Evolutionary conservation across 176 grass and related monocot genomes (phyloP).

Genomic region (Oryza longistaminata): DNA sequence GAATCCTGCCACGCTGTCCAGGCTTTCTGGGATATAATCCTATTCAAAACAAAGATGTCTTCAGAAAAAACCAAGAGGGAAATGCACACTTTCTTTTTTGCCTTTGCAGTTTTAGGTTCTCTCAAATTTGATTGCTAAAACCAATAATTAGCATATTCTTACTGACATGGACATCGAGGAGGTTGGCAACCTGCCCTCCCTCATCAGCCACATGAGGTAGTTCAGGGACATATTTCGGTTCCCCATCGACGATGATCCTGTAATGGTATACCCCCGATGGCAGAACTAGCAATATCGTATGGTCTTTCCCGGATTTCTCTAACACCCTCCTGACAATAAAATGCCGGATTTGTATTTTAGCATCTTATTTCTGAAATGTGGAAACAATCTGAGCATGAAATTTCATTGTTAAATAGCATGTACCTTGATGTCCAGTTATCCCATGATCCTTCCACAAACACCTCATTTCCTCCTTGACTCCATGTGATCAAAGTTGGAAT

Average conservation of each 20-base stretch:
- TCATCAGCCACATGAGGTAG: constrained; percentile 61
- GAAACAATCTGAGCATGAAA: neutral
- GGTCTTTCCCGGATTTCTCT: constrained; percentile 74
- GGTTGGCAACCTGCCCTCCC: constrained; percentile 58
- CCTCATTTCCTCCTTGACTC: constrained; percentile 74
- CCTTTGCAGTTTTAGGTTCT: neutral
- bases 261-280: constrained; percentile 84
- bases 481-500: constrained; percentile 85
- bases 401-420: neutral
- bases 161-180: constrained; percentile 95
- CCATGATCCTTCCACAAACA: constrained; percentile 91
- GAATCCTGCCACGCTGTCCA: constrained; percentile 74
- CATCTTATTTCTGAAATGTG: neutral
- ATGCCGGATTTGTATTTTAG: constrained; percentile 17
- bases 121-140: constrained; percentile 32
- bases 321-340: constrained; percentile 53
- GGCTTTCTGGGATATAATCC: constrained; percentile 78
- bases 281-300: constrained; percentile 62
- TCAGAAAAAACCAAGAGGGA: constrained; percentile 37
- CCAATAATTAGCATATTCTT: constrained; percentile 23
- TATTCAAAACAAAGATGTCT: constrained; percentile 34
- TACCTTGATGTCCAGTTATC: constrained; percentile 92
- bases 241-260: constrained; percentile 68
- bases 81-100: constrained; percentile 21
- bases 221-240: constrained; percentile 60